These are phyloP conservation scores for Pseudozyma hubeiensis DNA, from an alignment of 1,284 basidiomycete species.

Conservation along the genomic window DNA sequence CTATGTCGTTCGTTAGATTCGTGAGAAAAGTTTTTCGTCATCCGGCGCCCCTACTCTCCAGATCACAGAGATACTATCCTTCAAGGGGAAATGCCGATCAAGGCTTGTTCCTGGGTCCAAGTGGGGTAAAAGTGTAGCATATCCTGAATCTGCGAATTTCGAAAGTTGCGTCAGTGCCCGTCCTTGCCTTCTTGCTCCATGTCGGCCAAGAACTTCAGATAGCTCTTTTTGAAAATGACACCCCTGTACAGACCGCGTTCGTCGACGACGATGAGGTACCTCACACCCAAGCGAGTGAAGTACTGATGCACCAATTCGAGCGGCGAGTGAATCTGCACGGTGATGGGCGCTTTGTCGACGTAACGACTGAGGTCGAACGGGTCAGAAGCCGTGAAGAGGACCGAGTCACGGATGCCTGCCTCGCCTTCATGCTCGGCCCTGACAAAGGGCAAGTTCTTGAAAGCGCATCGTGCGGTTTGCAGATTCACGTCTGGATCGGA, in stretches of 20 bases:
- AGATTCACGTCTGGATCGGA: constrained; percentile 17
- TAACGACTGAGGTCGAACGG: constrained; percentile 84
- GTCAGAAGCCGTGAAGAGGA: constrained; percentile 30
- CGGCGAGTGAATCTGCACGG: constrained; percentile 82
- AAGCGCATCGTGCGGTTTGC: constrained; percentile 30
- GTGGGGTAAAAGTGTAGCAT: too few relatives aligned
- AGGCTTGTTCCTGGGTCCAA: too few relatives aligned
- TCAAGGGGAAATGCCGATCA: too few relatives aligned
- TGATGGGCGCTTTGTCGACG: constrained; percentile 90
- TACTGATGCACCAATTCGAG: constrained; percentile 86
- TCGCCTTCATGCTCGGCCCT: constrained; percentile 32
- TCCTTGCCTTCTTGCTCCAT: constrained; percentile 23
- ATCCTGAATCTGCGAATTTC: too few relatives aligned
- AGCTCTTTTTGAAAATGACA: constrained; percentile 87
- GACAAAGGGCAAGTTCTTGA: constrained; percentile 50
- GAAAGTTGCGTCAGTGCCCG: background rate
- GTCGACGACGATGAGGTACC: constrained; percentile 77
- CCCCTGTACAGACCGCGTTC: constrained; percentile 86
- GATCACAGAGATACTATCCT: too few relatives aligned
- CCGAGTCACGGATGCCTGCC: constrained; percentile 42
- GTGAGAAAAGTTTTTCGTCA: too few relatives aligned
- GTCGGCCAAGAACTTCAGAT: constrained; percentile 45
- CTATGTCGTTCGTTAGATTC: too few relatives aligned
- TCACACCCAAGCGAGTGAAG: constrained; percentile 57
- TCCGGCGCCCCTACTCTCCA: too few relatives aligned